phyloP scores from a whole-genome alignment of 352 stramenopile species.

The Globisporangium apiculatum region DNA sequence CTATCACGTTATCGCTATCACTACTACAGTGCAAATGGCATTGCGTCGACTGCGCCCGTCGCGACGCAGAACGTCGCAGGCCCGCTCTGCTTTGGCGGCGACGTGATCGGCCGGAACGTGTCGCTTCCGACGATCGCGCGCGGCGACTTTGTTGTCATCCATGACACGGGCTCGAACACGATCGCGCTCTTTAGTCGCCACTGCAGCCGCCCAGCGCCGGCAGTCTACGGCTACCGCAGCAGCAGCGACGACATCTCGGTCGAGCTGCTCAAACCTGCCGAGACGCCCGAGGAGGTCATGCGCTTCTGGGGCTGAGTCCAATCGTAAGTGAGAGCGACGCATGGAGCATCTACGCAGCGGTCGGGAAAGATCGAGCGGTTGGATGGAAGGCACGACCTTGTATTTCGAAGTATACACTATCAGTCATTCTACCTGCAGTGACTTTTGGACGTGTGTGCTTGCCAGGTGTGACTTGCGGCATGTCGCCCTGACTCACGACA shows the following conservation, averaged over 20 bases:
- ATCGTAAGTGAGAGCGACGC: background rate
- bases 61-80: slow-evolving; percentile 80
- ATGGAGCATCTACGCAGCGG: background rate
- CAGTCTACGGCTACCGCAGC: slow-evolving; percentile 73
- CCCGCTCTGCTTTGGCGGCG: slow-evolving; percentile 89
- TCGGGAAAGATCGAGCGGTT: background rate
- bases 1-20: background rate
- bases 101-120: slow-evolving; percentile 71
- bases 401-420: background rate
- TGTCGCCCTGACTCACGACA: slow-evolving; percentile 7
- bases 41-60: slow-evolving; percentile 32
- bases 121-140: slow-evolving; percentile 50
- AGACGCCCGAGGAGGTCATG: slow-evolving; percentile 72
- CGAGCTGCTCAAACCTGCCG: slow-evolving; percentile 64
- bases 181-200: slow-evolving; percentile 85
- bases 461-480: background rate
- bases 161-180: slow-evolving; percentile 85
- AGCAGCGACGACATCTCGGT: slow-evolving; percentile 43
- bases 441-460: background rate
- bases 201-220: slow-evolving; percentile 74
- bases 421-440: background rate
- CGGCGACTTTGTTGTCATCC: slow-evolving; percentile 81
- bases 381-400: background rate
- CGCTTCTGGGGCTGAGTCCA: slow-evolving; percentile 51
- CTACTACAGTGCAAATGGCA: slow-evolving; percentile 29